Percentiles rank a stretch among this genome's conserved stretches.
phyloP scores from a whole-genome alignment of 2,329 filamentous ascomycete genomes.

The Hypoxylon sp. region DNA sequence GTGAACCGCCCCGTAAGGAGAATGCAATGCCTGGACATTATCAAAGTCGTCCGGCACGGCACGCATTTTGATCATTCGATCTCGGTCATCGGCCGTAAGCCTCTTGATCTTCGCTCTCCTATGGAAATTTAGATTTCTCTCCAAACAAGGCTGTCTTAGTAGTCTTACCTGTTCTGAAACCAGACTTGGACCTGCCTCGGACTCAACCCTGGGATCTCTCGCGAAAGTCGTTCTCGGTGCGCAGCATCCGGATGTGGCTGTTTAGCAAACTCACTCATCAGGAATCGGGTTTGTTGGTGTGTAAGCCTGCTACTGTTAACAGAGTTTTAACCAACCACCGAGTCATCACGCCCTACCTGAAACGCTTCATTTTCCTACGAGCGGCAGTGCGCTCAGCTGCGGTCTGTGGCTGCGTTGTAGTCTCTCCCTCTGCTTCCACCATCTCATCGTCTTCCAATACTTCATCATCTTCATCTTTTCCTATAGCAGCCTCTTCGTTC shows the following conservation, averaged over 20 bases:
- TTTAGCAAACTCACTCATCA: slow-evolving; percentile 97
- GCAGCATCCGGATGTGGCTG: slow-evolving; percentile 95
- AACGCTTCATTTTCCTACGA: slow-evolving; percentile 81
- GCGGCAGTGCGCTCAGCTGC: slow-evolving; percentile 67
- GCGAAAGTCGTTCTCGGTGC: slow-evolving; percentile 86
- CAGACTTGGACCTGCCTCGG: slow-evolving; percentile 96
- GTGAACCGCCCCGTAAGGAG: slow-evolving; percentile 74
- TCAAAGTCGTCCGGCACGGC: slow-evolving; percentile 80
- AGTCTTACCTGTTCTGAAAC: slow-evolving; percentile 93
- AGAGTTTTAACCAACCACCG: slow-evolving; percentile 14
- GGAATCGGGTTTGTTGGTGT: slow-evolving; percentile 95
- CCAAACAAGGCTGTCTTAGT: slow-evolving; percentile 29
- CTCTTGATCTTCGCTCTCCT: slow-evolving; percentile 81
- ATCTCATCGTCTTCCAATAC: slow-evolving; percentile 70
- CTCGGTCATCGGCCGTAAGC: slow-evolving; percentile 77
- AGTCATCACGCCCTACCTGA: slow-evolving; percentile 69
- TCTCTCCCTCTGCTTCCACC: slow-evolving; percentile 65
- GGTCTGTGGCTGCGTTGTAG: slow-evolving; percentile 49
- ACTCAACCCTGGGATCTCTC: slow-evolving; percentile 91
- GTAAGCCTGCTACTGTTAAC: slow-evolving; percentile 77
- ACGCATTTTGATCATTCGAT: slow-evolving; percentile 80
- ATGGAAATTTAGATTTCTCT: slow-evolving; percentile 45
- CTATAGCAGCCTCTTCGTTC: slow-evolving; percentile 58
- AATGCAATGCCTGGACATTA: slow-evolving; percentile 78
- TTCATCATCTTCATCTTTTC: slow-evolving; percentile 68